A percentile compares a stretch with the other conserved stretches of the same genome.
Conservation (phyloP, 2,329 filamentous ascomycete genomes). For the Hypocrella siamensis region DNA sequence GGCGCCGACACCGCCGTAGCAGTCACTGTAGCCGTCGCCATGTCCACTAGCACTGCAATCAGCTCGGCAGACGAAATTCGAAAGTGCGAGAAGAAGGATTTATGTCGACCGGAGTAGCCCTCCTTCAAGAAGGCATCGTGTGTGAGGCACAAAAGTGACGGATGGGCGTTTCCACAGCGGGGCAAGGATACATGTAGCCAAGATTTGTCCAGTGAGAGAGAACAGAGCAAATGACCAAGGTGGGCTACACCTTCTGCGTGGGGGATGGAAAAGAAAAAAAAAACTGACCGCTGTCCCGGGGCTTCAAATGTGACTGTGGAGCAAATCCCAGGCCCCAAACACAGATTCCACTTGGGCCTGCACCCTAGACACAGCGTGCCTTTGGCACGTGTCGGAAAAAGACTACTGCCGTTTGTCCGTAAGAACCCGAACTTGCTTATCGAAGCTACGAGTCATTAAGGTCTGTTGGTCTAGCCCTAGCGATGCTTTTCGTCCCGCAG, state of each 20-base stretch:
- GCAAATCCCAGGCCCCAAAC: neutral
- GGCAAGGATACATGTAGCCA: too few species aligned
- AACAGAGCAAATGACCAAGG: too few species aligned
- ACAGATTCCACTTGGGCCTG: too few species aligned
- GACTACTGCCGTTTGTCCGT: conserved; percentile 8
- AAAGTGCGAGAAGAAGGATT: neutral
- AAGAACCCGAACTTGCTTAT: conserved; percentile 6
- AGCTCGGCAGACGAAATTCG: neutral
- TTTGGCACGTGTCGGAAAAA: conserved; percentile 13
- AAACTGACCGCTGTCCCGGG: too few species aligned
- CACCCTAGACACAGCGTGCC: too few species aligned
- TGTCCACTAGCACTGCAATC: conserved; percentile 7
- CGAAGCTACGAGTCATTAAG: conserved; percentile 5
- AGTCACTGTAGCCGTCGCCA: conserved; percentile 43
- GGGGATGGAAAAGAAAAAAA: too few species aligned
- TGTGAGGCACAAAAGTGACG: too few species aligned
- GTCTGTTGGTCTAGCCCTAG: neutral
- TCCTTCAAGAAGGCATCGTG: too few species aligned
- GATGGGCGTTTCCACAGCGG: too few species aligned
- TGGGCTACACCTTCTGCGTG: too few species aligned
- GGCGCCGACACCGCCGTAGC: conserved; percentile 48
- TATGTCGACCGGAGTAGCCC: neutral
- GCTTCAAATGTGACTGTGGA: too few species aligned
- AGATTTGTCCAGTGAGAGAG: too few species aligned
- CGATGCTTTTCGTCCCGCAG: conserved; percentile 7